These are phyloP conservation scores for Telfairia occidentalis DNA, from an alignment of 331 rosid species.

Conservation along the genomic window DNA sequence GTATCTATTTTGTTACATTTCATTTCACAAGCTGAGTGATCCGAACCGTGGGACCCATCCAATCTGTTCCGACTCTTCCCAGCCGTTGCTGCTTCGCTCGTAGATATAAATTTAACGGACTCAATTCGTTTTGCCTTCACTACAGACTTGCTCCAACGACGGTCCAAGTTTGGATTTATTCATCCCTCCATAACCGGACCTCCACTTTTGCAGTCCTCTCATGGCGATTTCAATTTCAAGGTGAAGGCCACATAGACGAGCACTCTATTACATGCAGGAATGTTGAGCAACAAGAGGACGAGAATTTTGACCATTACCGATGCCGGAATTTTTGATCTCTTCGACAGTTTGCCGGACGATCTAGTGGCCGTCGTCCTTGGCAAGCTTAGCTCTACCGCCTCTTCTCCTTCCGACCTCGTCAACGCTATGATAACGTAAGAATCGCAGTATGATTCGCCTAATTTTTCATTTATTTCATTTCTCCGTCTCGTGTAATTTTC, in stretches of 20 bases:
- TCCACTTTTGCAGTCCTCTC: background rate
- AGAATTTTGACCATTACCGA: background rate
- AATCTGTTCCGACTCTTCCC: background rate
- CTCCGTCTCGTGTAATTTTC: background rate
- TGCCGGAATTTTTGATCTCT: constrained; percentile 28
- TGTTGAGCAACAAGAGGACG: background rate
- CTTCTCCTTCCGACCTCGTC: constrained; percentile 56
- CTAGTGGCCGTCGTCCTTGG: constrained; percentile 47
- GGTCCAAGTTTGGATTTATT: background rate
- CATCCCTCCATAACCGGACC: background rate
- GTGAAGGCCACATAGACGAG: background rate
- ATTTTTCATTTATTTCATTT: background rate
- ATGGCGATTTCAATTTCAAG: constrained; percentile 1
- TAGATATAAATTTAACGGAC: background rate
- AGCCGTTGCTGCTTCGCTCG: background rate
- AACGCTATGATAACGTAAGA: constrained; percentile 47
- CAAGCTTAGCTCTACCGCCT: constrained; percentile 58
- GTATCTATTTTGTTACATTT: background rate
- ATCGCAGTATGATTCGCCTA: background rate
- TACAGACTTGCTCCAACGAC: background rate
- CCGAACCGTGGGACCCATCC: constrained; percentile 6
- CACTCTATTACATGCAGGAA: background rate
- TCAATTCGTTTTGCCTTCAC: background rate
- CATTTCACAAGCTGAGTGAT: background rate
- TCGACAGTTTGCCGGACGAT: constrained; percentile 65